A percentile compares a stretch with the other conserved stretches of the same genome.
Conservation (phyloP, 129 eudicot species). For the Centaurea solstitialis region DNA sequence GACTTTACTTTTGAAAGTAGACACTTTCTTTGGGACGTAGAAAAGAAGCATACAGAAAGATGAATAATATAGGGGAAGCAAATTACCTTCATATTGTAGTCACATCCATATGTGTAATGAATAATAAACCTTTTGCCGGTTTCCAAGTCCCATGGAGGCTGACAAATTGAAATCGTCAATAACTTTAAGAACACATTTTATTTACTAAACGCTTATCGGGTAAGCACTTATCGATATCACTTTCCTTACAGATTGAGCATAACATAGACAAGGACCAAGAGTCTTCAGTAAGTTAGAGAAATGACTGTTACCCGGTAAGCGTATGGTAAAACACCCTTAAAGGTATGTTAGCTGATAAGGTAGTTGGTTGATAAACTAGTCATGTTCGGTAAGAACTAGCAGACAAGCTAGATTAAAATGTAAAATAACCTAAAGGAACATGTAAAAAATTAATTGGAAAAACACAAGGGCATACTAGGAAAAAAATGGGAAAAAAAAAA, state of each 20-base stretch:
- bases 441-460: background rate
- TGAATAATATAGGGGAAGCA: background rate
- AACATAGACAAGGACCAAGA: no score
- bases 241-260: no score
- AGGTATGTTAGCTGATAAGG: background rate
- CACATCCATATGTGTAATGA: conserved; percentile 80
- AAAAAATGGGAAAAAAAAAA: background rate
- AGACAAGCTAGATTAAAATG: background rate
- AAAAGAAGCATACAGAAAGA: background rate
- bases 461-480: background rate
- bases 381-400: no score
- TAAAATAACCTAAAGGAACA: background rate
- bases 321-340: background rate
- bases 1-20: background rate
- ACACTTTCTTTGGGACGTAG: background rate
- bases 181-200: conserved; percentile 1
- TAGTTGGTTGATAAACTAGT: background rate
- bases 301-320: no score
- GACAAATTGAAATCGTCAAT: conserved; percentile 20
- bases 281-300: no score
- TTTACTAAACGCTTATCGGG: no score
- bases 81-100: conserved; percentile 73
- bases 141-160: conserved; percentile 82
- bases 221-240: no score
- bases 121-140: conserved; percentile 55